phyloP scores from a whole-genome alignment of 306 rosid genomes.

The Parietaria judaica region DNA sequence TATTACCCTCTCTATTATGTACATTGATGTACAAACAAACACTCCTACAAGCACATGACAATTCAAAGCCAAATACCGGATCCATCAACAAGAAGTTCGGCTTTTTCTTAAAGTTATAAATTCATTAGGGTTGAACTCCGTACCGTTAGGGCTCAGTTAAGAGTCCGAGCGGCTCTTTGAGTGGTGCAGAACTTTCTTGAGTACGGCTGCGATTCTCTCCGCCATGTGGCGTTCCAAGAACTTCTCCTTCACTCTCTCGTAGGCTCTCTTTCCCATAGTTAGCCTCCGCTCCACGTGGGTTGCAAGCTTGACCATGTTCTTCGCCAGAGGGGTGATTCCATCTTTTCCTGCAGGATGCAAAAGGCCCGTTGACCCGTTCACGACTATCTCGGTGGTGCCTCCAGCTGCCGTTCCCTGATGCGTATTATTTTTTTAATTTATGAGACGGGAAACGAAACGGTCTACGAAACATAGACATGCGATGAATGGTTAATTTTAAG shows the following conservation, averaged over 20 bases:
- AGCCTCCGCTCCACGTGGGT: conserved; percentile 83
- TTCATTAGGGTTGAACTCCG: not conserved
- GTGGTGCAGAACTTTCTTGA: conserved; percentile 54
- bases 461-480: not conserved
- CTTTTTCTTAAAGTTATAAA: not conserved
- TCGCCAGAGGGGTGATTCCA: conserved; percentile 70
- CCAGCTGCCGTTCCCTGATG: conserved; percentile 84
- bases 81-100: not conserved
- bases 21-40: too few species aligned
- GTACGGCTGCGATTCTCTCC: conserved; percentile 60
- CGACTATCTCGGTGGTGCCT: conserved; percentile 89
- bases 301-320: conserved; percentile 74
- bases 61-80: too few species aligned
- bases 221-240: conserved; percentile 81
- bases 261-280: conserved; percentile 88
- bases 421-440: not conserved
- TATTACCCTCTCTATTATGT: too few species aligned
- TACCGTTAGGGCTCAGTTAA: conserved; percentile 3
- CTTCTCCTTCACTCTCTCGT: conserved; percentile 66
- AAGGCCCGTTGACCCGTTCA: conserved; percentile 74
- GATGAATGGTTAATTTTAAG: not conserved
- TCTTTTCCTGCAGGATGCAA: conserved; percentile 72
- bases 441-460: conserved; percentile 9
- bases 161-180: conserved; percentile 38
- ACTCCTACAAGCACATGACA: too few species aligned